phyloP scores from a whole-genome alignment of 2,329 filamentous ascomycete genomes.

The Diaporthe caulivora region DNA sequence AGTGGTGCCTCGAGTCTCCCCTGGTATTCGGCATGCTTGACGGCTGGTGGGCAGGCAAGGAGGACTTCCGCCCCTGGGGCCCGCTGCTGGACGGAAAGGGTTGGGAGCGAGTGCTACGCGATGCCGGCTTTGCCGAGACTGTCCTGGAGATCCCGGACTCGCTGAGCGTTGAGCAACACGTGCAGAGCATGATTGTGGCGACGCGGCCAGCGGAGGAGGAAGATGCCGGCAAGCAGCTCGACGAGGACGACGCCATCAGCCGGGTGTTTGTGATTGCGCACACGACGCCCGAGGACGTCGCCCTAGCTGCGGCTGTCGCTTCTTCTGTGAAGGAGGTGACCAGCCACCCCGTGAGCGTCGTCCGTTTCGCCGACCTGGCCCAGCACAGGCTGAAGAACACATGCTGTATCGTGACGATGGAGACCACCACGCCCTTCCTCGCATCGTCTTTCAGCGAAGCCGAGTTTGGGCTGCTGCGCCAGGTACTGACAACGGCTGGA shows the following conservation, averaged over 20 bases:
- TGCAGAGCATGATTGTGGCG: conserved; percentile 39
- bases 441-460: conserved; percentile 41
- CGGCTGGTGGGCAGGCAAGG: conserved; percentile 52
- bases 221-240: conserved; percentile 27
- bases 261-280: conserved; percentile 38
- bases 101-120: conserved; percentile 32
- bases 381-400: conserved; percentile 40
- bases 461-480: conserved; percentile 45
- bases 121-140: conserved; percentile 32
- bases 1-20: conserved; percentile 30
- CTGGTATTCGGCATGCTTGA: conserved; percentile 51
- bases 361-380: conserved; percentile 41
- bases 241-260: conserved; percentile 33
- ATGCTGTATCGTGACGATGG: conserved; percentile 44
- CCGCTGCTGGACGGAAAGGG: conserved; percentile 32
- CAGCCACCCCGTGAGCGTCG: conserved; percentile 31
- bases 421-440: conserved; percentile 41
- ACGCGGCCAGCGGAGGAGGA: conserved; percentile 33
- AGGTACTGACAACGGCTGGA: conserved; percentile 45
- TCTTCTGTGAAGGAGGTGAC: conserved; percentile 19
- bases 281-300: conserved; percentile 15
- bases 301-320: conserved; percentile 25
- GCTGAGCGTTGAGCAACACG: conserved; percentile 32
- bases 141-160: conserved; percentile 36
- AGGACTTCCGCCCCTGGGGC: conserved; percentile 37